These are phyloP conservation scores for Zymoseptoria crescenta DNA, from an alignment of 2,329 filamentous ascomycete genomes.

Conservation along the genomic window DNA sequence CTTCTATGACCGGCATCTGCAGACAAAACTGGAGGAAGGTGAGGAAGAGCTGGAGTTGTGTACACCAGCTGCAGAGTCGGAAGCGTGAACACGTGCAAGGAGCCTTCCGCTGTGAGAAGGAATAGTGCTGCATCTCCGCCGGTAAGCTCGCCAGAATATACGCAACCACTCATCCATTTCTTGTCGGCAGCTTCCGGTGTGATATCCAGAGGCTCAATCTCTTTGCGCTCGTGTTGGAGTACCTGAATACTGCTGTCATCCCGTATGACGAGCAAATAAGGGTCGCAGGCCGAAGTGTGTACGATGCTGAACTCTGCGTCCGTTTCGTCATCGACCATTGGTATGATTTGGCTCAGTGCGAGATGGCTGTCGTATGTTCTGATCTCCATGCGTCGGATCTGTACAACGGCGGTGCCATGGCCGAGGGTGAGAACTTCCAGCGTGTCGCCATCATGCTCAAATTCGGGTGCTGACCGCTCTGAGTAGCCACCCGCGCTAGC, in stretches of 20 bases:
- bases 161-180: conserved; percentile 74
- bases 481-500: conserved; percentile 9
- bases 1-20: conserved; percentile 62
- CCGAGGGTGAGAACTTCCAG: conserved; percentile 78
- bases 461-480: conserved; percentile 71
- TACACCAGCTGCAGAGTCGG: conserved; percentile 68
- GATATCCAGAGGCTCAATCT: conserved; percentile 45
- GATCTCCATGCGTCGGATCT: conserved; percentile 79
- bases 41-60: conserved; percentile 66
- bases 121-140: conserved; percentile 61
- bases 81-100: conserved; percentile 64
- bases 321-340: conserved; percentile 85
- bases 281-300: conserved; percentile 76
- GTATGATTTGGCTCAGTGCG: conserved; percentile 80
- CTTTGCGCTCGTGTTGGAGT: conserved; percentile 63
- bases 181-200: conserved; percentile 61
- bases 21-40: conserved; percentile 68
- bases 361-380: conserved; percentile 90
- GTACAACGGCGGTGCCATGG: conserved; percentile 72
- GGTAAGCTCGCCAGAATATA: conserved; percentile 61
- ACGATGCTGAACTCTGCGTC: conserved; percentile 71
- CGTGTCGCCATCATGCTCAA: conserved; percentile 82
- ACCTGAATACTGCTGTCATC: conserved; percentile 77
- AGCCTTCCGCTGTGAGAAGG: conserved; percentile 66
- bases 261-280: conserved; percentile 72